phyloP scores from a whole-genome alignment of 306 rosid genomes.

The Crataegus laevigata region DNA sequence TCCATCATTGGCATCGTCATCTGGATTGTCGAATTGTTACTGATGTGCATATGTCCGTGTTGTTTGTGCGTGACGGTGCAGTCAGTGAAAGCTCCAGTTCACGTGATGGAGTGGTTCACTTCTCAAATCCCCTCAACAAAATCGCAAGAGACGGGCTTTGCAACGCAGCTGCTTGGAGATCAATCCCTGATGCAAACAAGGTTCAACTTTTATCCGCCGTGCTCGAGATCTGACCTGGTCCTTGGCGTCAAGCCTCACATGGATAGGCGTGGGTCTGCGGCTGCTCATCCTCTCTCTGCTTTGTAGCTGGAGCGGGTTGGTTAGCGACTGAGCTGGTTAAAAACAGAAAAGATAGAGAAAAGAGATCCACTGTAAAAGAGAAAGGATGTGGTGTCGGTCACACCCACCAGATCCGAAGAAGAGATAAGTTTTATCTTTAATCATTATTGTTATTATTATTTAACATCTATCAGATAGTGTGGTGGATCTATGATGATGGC shows the following conservation, averaged over 20 bases:
- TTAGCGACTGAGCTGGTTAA: no score
- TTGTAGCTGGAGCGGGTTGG: no score
- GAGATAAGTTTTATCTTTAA: no score
- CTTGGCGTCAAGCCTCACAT: slow-evolving; percentile 64
- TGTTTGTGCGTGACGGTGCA: slow-evolving; percentile 67
- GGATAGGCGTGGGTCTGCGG: no score
- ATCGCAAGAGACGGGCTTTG: slow-evolving; percentile 50
- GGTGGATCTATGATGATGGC: no score
- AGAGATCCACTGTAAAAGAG: no score
- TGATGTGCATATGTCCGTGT: slow-evolving; percentile 83
- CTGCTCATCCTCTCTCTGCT: no score
- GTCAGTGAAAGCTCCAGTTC: slow-evolving; percentile 71
- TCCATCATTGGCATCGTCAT: slow-evolving; percentile 60
- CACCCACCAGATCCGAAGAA: no score
- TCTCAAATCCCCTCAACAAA: slow-evolving; percentile 73
- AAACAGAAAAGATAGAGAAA: no score
- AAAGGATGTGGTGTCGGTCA: no score
- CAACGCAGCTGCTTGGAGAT: slow-evolving; percentile 40
- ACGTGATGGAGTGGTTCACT: slow-evolving; percentile 89
- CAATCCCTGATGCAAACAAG: slow-evolving; percentile 25
- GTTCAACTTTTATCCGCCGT: slow-evolving; percentile 67
- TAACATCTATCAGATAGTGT: no score
- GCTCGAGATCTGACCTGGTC: slow-evolving; percentile 56
- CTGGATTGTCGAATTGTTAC: slow-evolving; percentile 71
- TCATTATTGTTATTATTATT: no score